Percentiles rank a stretch among this genome's conserved stretches.
Evolutionary conservation across 2,329 filamentous ascomycete genomes (phyloP).

Genomic region (Hysterium pulicare): DNA sequence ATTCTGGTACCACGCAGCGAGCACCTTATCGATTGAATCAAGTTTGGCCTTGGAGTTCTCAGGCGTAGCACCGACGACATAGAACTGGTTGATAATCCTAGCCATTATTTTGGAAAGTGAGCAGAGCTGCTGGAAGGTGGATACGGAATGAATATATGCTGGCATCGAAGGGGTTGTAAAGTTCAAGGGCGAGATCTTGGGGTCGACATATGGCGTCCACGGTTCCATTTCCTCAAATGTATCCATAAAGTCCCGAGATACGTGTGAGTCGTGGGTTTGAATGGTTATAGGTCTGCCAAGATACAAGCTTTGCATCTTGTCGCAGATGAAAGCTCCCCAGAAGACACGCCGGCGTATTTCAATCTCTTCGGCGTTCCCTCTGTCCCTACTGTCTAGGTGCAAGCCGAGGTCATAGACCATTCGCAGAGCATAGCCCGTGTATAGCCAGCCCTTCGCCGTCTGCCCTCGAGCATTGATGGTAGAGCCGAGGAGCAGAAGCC

Average conservation of each 20-base stretch:
- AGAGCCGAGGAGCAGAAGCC: slow-evolving; percentile 23
- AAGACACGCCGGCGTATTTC: slow-evolving; percentile 33
- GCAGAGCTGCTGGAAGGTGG: slow-evolving; percentile 43
- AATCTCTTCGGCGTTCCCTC: slow-evolving; percentile 19
- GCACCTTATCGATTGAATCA: background rate
- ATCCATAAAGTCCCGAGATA: slow-evolving; percentile 20
- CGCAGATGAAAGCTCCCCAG: slow-evolving; percentile 32
- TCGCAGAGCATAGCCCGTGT: slow-evolving; percentile 39
- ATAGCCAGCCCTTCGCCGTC: slow-evolving; percentile 39
- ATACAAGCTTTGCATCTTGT: slow-evolving; percentile 31
- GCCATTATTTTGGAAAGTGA: slow-evolving; percentile 47
- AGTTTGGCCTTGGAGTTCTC: slow-evolving; percentile 1
- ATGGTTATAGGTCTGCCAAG: slow-evolving; percentile 24
- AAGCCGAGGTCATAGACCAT: slow-evolving; percentile 43
- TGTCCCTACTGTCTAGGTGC: slow-evolving; percentile 35
- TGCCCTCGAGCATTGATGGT: slow-evolving; percentile 21
- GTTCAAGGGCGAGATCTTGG: slow-evolving; percentile 29
- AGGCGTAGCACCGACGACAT: background rate
- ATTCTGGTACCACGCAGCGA: background rate
- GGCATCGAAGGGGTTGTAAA: slow-evolving; percentile 15
- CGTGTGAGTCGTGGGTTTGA: slow-evolving; percentile 16
- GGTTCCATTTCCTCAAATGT: slow-evolving; percentile 13
- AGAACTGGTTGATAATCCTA: slow-evolving; percentile 36
- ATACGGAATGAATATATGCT: slow-evolving; percentile 19
- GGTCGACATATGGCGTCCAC: slow-evolving; percentile 11